Percentiles rank a stretch among this genome's conserved stretches.
These are phyloP conservation scores for Kitagawia praeruptora DNA, from an alignment of 129 eudicot species.

Conservation along the genomic window DNA sequence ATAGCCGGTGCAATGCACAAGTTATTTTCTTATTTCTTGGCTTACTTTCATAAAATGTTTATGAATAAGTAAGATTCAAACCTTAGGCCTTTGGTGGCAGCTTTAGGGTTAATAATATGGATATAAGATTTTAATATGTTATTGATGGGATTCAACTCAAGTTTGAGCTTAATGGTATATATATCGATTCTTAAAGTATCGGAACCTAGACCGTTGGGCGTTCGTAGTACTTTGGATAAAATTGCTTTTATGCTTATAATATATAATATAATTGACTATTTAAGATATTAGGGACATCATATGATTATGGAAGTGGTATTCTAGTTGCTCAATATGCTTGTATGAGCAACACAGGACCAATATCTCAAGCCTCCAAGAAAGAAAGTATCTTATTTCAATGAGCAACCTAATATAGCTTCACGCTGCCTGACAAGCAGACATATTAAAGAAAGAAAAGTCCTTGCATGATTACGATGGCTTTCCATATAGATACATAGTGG, in stretches of 20 bases:
- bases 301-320: background rate
- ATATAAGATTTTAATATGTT: no score
- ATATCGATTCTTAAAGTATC: no score
- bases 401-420: background rate
- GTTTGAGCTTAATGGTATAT: no score
- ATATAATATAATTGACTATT: no score
- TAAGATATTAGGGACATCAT: background rate
- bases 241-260: no score
- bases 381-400: background rate
- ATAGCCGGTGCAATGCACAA: no score
- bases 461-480: background rate
- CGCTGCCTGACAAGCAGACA: background rate
- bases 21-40: no score
- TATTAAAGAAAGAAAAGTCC: background rate
- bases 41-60: no score
- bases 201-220: no score
- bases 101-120: no score
- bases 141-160: no score
- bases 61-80: background rate
- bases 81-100: background rate
- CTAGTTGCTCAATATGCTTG: background rate
- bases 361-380: background rate
- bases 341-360: background rate
- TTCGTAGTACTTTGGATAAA: no score
- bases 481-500: background rate